phyloP scores from a whole-genome alignment of 108 stramenopile species.

The Cyclotella kingstonii region DNA sequence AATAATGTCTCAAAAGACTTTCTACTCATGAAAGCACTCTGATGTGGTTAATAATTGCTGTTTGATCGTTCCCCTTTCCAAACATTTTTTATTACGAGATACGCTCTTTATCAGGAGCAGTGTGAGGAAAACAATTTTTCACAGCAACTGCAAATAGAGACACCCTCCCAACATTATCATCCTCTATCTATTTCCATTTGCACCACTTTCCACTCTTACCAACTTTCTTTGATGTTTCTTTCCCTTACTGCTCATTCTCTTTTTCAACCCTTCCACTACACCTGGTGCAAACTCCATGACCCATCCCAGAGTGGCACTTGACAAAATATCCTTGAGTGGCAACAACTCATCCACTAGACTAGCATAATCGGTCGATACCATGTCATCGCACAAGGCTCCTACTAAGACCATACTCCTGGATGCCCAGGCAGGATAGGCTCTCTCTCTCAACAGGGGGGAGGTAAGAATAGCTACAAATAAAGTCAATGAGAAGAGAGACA shows the following conservation, averaged over 20 bases:
- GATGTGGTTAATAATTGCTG: no score
- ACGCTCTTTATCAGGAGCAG: no score
- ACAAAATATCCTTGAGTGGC: constrained; percentile 93
- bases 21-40: no score
- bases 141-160: no score
- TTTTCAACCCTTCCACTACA: constrained; percentile 33
- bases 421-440: constrained; percentile 86
- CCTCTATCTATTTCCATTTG: no score
- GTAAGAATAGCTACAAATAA: constrained; percentile 78
- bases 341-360: constrained; percentile 82
- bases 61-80: no score
- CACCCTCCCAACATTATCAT: no score
- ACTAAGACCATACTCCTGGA: constrained; percentile 80
- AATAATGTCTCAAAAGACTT: no score
- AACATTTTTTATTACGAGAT: no score
- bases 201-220: no score
- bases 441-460: constrained; percentile 85
- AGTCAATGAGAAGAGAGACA: constrained; percentile 68
- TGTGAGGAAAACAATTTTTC: no score
- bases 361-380: constrained; percentile 67
- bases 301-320: constrained; percentile 89
- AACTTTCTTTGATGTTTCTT: no score
- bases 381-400: constrained; percentile 84
- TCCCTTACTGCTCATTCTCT: constrained; percentile 8
- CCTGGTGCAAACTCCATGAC: constrained; percentile 63